phyloP scores from a whole-genome alignment of 257 asterid genomes.

The Solanum paucissectum region DNA sequence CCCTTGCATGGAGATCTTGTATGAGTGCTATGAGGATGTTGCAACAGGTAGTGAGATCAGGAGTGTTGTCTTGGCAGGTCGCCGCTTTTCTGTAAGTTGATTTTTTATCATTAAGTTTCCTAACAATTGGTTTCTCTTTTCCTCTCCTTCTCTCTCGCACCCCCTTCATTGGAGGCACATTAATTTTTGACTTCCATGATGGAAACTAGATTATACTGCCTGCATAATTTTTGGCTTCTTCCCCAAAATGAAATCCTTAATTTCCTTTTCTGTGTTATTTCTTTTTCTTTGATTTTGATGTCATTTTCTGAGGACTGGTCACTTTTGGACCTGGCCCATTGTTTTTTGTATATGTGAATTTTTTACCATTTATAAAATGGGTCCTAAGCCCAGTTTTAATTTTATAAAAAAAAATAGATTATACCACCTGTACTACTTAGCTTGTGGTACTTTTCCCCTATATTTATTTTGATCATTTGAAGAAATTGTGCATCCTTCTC shows the following conservation, averaged over 20 bases:
- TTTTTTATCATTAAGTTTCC: not conserved
- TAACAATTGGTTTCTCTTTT: not conserved
- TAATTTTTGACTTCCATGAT: not conserved
- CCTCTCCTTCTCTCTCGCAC: not conserved
- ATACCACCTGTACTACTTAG: not conserved
- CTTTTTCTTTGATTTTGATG: not conserved
- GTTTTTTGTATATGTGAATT: not conserved
- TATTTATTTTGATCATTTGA: not conserved
- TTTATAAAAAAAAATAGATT: not conserved
- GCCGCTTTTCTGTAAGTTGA: slow-evolving; percentile 70
- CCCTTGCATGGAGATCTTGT: slow-evolving; percentile 96
- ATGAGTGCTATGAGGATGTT: slow-evolving; percentile 94
- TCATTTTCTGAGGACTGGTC: not conserved
- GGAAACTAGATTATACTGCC: not conserved
- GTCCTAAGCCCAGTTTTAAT: not conserved
- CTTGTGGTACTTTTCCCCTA: not conserved
- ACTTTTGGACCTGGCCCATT: not conserved
- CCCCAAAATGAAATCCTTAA: not conserved
- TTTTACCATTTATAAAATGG: not conserved
- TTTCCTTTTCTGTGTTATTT: not conserved
- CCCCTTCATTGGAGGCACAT: not conserved
- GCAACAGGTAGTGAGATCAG: slow-evolving; percentile 88
- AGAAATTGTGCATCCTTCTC: not conserved
- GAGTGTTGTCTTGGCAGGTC: slow-evolving; percentile 94
- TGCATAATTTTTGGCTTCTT: not conserved